Percentiles rank a stretch among this genome's conserved stretches.
phyloP scores from a whole-genome alignment of 371 early-diverging fungal species.

The Rhizopus stolonifer region DNA sequence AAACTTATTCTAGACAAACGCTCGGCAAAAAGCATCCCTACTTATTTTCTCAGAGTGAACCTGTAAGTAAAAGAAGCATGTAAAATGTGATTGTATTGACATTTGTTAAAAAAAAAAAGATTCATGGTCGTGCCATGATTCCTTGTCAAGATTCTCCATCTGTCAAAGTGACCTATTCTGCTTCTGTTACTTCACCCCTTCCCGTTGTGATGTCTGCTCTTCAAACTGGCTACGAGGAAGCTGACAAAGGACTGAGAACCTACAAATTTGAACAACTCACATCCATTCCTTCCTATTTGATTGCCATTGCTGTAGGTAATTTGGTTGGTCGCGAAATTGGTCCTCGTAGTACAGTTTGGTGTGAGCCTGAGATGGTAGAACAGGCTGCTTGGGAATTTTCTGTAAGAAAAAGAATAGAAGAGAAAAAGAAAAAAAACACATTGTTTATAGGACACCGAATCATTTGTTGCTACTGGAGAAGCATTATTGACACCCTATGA shows the following conservation, averaged over 20 bases:
- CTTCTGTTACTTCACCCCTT: conserved; percentile 67
- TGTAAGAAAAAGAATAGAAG: conserved; percentile 18
- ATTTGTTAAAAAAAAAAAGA: no score
- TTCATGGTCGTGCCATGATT: conserved; percentile 90
- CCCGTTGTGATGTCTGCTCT: conserved; percentile 47
- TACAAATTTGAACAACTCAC: conserved; percentile 75
- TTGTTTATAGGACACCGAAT: conserved; percentile 71
- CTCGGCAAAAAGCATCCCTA: conserved; percentile 93
- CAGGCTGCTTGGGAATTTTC: conserved; percentile 93
- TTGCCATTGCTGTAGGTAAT: conserved; percentile 93
- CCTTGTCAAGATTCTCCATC: conserved; percentile 94
- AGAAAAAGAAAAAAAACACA: background rate
- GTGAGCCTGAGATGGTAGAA: conserved; percentile 91
- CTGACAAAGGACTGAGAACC: conserved; percentile 39
- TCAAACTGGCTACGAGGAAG: conserved; percentile 41
- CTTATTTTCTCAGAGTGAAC: conserved; percentile 95
- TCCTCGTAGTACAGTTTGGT: conserved; percentile 92
- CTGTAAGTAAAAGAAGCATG: conserved; percentile 31
- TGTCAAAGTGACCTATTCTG: conserved; percentile 89
- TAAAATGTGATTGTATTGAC: no score
- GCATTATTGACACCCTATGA: conserved; percentile 86
- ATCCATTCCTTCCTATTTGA: conserved; percentile 87
- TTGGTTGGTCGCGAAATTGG: conserved; percentile 79
- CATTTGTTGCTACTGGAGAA: conserved; percentile 84
- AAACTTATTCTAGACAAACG: conserved; percentile 68